phyloP scores from a whole-genome alignment of 257 asterid genomes.

The Solanum appendiculatum region DNA sequence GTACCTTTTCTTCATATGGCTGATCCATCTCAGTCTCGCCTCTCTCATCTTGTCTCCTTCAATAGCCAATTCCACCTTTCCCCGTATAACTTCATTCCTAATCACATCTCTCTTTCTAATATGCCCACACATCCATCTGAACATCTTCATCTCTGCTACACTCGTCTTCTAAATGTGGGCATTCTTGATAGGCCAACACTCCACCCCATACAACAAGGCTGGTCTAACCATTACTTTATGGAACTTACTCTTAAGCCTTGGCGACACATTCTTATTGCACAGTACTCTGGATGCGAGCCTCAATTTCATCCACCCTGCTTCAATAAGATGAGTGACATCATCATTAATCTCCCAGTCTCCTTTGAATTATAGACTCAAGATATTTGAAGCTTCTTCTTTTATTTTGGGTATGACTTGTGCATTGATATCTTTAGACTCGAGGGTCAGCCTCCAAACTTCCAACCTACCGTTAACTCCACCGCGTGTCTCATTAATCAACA shows the following conservation, averaged over 20 bases:
- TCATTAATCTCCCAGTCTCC: neutral
- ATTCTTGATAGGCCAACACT: neutral
- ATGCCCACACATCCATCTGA: neutral
- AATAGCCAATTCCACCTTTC: neutral
- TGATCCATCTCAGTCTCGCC: neutral
- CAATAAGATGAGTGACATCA: neutral
- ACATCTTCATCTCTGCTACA: neutral
- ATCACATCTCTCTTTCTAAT: neutral
- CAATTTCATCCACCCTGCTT: neutral
- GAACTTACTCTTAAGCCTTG: neutral
- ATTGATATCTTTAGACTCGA: neutral
- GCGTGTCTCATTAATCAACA: neutral
- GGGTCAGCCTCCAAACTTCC: neutral
- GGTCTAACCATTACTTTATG: neutral
- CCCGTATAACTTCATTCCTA: neutral
- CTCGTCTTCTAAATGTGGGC: neutral
- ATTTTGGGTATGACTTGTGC: neutral
- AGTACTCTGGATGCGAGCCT: neutral
- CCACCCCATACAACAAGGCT: neutral
- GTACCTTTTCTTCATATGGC: neutral
- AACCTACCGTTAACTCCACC: neutral
- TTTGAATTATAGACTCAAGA: neutral
- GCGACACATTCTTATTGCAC: neutral
- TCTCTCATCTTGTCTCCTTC: neutral
- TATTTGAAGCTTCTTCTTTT: neutral